Evolutionary conservation across 257 asterid species (phyloP).

Genomic region (Craterostigma plantagineum): DNA sequence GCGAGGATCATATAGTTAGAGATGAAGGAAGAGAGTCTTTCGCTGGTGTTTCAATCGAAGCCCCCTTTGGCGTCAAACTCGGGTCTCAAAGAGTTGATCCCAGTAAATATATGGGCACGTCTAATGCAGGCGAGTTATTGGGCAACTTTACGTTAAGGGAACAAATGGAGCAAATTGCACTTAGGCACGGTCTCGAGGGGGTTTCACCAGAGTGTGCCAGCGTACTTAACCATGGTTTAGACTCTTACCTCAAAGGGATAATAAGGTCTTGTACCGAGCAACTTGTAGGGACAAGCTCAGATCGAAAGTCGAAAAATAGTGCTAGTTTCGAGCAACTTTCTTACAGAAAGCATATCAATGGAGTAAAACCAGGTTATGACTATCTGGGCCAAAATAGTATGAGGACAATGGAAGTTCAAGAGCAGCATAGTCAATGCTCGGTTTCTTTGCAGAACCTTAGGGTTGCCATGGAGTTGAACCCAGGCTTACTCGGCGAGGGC

Average conservation of each 20-base stretch:
- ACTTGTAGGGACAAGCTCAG: slow-evolving; percentile 46
- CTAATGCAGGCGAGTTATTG: slow-evolving; percentile 33
- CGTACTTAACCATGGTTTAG: slow-evolving; percentile 59
- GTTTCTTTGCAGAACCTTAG: slow-evolving; percentile 73
- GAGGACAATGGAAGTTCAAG: background rate
- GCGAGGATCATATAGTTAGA: slow-evolving; percentile 23
- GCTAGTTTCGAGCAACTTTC: slow-evolving; percentile 19
- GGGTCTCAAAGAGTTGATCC: slow-evolving; percentile 53
- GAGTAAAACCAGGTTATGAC: slow-evolving; percentile 10
- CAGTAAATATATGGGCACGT: slow-evolving; percentile 26
- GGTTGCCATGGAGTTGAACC: slow-evolving; percentile 88
- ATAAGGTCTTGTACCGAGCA: slow-evolving; percentile 45
- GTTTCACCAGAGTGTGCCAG: slow-evolving; percentile 66
- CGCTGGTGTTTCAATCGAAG: slow-evolving; percentile 56
- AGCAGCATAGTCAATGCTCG: slow-evolving; percentile 11
- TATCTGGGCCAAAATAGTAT: no score
- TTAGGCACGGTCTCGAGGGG: slow-evolving; percentile 68
- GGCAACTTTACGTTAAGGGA: slow-evolving; percentile 52
- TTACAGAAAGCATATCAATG: slow-evolving; percentile 45
- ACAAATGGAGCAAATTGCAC: slow-evolving; percentile 70
- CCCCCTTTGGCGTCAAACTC: slow-evolving; percentile 71
- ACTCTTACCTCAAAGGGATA: slow-evolving; percentile 59
- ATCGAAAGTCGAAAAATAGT: slow-evolving; percentile 18
- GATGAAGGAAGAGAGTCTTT: slow-evolving; percentile 31
- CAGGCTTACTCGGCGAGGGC: slow-evolving; percentile 74